These are phyloP conservation scores for Penicillium sp. DNA, from an alignment of 2,329 filamentous ascomycete species.

Conservation along the genomic window DNA sequence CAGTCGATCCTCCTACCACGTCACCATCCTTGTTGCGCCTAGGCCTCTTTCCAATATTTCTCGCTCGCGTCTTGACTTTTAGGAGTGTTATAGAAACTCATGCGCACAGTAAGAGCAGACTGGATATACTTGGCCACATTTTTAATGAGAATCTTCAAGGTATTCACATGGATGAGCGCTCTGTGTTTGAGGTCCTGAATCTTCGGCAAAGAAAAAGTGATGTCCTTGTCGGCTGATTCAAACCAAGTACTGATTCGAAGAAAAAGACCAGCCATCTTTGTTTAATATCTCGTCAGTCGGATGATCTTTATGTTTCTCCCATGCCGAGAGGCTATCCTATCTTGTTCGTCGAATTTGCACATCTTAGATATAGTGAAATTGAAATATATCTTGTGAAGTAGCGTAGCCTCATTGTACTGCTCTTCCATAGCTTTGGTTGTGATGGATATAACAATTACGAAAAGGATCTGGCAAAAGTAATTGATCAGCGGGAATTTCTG, in stretches of 20 bases:
- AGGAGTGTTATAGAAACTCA: not conserved
- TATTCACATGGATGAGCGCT: not conserved
- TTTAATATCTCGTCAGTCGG: not conserved
- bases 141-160: not conserved
- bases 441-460: not conserved
- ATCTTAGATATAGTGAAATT: too few relatives aligned
- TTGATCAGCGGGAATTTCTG: not conserved
- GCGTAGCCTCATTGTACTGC: too few relatives aligned
- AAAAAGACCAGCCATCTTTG: not conserved
- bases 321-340: not conserved
- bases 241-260: not conserved
- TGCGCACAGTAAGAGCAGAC: not conserved
- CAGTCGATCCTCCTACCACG: not conserved
- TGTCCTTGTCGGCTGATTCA: not conserved
- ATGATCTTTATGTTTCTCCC: not conserved
- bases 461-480: not conserved
- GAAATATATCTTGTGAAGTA: too few relatives aligned
- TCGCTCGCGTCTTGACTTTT: not conserved
- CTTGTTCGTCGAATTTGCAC: not conserved
- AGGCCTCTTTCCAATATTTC: not conserved
- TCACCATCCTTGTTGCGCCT: not conserved
- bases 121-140: not conserved
- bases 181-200: not conserved
- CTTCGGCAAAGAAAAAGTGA: not conserved
- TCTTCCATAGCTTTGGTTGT: too few relatives aligned